These are phyloP conservation scores for Verticillium tricorpus DNA, from an alignment of 2,329 filamentous ascomycete genomes.

Conservation along the genomic window DNA sequence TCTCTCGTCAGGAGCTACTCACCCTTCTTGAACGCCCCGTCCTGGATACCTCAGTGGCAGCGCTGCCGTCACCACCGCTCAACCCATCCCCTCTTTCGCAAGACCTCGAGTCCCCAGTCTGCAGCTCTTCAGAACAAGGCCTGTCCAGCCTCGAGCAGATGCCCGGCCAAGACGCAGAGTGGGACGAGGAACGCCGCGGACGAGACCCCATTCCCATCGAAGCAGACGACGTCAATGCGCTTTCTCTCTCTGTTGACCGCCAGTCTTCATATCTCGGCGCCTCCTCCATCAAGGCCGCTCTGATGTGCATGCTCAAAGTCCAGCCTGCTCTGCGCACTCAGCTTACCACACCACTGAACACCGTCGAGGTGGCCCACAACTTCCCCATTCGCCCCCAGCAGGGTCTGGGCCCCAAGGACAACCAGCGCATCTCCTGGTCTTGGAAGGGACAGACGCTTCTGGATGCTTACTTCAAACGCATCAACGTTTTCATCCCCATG, in stretches of 20 bases:
- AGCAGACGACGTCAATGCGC: conserved; percentile 54
- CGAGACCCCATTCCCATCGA: conserved; percentile 55
- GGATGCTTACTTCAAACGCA: conserved; percentile 70
- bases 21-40: conserved; percentile 46
- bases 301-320: conserved; percentile 64
- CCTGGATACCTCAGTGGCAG: conserved; percentile 31
- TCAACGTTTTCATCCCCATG: conserved; percentile 69
- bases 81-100: conserved; percentile 43
- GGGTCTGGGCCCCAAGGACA: conserved; percentile 38
- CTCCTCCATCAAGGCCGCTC: conserved; percentile 69
- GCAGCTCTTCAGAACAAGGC: conserved; percentile 37
- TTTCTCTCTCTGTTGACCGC: conserved; percentile 57
- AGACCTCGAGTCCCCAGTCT: conserved; percentile 44
- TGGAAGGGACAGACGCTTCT: conserved; percentile 65
- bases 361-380: conserved; percentile 40
- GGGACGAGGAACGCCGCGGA: conserved; percentile 59
- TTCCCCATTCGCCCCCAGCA: conserved; percentile 38
- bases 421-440: conserved; percentile 49
- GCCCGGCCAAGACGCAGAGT: conserved; percentile 58
- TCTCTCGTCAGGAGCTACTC: conserved; percentile 57
- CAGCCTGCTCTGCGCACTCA: conserved; percentile 42
- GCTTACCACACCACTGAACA: conserved; percentile 42
- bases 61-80: conserved; percentile 49
- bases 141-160: conserved; percentile 61
- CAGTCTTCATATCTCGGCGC: conserved; percentile 65